Evolutionary conservation across 176 grass and related monocot genomes (phyloP).

Genomic region (Triticum urartu): DNA sequence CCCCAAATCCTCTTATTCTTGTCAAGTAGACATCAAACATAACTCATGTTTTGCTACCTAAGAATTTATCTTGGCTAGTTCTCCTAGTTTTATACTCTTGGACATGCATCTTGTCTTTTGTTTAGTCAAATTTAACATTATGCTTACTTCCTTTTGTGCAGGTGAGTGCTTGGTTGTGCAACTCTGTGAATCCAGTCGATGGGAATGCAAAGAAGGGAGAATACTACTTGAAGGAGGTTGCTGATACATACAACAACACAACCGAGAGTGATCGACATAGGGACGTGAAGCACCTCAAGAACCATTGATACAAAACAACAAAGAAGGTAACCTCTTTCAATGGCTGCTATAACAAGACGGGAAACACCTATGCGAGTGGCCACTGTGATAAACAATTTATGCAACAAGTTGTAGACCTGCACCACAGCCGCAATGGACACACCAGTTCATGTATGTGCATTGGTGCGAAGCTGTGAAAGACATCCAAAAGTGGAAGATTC

Average conservation of each 20-base stretch:
- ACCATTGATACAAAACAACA: neutral
- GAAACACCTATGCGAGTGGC: neutral
- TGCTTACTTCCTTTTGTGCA: neutral
- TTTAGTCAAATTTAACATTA: neutral
- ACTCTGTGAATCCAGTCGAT: neutral
- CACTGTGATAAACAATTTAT: neutral
- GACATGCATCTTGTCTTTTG: neutral
- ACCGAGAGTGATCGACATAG: neutral
- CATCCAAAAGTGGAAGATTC: neutral
- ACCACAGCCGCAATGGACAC: neutral
- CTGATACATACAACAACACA: neutral
- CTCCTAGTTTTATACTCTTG: too few relatives aligned
- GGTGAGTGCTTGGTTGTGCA: neutral
- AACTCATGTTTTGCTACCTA: too few relatives aligned
- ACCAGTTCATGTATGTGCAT: neutral
- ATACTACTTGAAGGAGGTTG: neutral
- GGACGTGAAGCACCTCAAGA: neutral
- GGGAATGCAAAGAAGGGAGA: neutral
- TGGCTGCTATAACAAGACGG: neutral
- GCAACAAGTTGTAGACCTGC: neutral
- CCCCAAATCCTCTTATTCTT: too few relatives aligned
- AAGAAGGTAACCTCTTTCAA: neutral
- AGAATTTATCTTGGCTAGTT: too few relatives aligned
- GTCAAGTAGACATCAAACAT: too few relatives aligned
- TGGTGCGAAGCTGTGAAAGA: neutral